Conservation (phyloP, 192 early-diverging fungal genomes). For the Backusella liffmaniae region DNA sequence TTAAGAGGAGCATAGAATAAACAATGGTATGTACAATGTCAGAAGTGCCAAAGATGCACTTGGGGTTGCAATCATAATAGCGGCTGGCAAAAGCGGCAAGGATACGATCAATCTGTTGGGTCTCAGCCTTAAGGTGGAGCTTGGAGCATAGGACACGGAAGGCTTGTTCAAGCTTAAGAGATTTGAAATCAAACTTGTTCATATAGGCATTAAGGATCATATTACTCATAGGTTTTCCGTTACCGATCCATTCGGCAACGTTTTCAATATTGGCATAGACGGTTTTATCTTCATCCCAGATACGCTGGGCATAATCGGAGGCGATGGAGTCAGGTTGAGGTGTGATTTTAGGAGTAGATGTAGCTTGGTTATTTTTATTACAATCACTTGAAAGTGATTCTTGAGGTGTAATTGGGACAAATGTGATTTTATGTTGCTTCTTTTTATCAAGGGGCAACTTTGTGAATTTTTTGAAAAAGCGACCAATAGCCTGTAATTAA, state of each 20-base stretch:
- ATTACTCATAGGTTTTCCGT: conserved; percentile 23
- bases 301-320: conserved; percentile 19
- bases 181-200: conserved; percentile 27
- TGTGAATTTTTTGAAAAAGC: conserved; percentile 10
- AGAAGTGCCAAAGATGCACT: conserved; percentile 44
- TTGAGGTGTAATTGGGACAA: neutral
- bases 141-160: conserved; percentile 65
- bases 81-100: conserved; percentile 74
- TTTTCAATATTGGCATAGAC: conserved; percentile 21
- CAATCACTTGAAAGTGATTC: conserved; percentile 4
- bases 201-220: conserved; percentile 25
- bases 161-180: conserved; percentile 28
- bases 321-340: neutral
- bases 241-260: conserved; percentile 35
- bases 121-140: conserved; percentile 84
- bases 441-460: neutral
- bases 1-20: conserved; percentile 84
- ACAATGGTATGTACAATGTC: conserved; percentile 86
- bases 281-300: conserved; percentile 31
- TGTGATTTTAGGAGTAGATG: neutral
- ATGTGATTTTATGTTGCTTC: conserved; percentile 11
- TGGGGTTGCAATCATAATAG: conserved; percentile 82
- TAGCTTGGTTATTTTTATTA: neutral
- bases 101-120: conserved; percentile 90
- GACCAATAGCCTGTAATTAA: neutral